A percentile compares a stretch with the other conserved stretches of the same genome.
These are phyloP conservation scores for Xylariaceae sp. DNA, from an alignment of 2,329 filamentous ascomycete genomes.

Conservation along the genomic window DNA sequence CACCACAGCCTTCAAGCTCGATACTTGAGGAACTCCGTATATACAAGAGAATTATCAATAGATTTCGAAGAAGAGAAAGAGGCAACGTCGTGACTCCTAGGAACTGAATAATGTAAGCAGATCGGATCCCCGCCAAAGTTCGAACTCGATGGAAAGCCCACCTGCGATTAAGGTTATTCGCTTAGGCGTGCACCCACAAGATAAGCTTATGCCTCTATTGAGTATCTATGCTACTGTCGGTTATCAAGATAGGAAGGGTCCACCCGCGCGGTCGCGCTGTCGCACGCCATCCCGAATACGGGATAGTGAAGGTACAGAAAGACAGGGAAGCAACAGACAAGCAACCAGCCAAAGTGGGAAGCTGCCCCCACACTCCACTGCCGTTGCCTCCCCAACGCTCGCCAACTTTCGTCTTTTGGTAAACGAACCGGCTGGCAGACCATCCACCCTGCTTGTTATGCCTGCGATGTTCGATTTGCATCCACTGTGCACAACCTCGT, in stretches of 20 bases:
- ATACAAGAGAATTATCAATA: background rate
- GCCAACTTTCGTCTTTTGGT: constrained; percentile 15
- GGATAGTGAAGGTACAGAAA: background rate
- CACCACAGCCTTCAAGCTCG: background rate
- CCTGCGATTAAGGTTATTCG: too few species aligned
- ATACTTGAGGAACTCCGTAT: background rate
- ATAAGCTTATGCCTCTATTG: background rate
- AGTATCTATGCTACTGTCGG: background rate
- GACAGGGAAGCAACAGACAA: background rate
- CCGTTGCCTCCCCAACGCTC: constrained; percentile 29
- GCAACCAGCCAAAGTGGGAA: background rate
- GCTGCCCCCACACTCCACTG: constrained; percentile 4
- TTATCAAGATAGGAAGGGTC: background rate
- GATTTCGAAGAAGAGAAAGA: background rate
- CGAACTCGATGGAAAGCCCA: too few species aligned
- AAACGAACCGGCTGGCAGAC: constrained; percentile 19
- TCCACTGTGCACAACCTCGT: constrained; percentile 9
- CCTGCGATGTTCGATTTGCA: constrained; percentile 15
- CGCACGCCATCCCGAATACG: background rate
- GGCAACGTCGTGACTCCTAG: background rate
- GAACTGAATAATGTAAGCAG: background rate
- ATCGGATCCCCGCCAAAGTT: background rate
- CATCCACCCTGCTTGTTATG: constrained; percentile 7
- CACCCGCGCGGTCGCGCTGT: too few species aligned
- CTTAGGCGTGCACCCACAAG: background rate